A percentile compares a stretch with the other conserved stretches of the same genome.
These are phyloP conservation scores for Ceratocystis harringtonii DNA, from an alignment of 2,329 filamentous ascomycete genomes.

Conservation along the genomic window DNA sequence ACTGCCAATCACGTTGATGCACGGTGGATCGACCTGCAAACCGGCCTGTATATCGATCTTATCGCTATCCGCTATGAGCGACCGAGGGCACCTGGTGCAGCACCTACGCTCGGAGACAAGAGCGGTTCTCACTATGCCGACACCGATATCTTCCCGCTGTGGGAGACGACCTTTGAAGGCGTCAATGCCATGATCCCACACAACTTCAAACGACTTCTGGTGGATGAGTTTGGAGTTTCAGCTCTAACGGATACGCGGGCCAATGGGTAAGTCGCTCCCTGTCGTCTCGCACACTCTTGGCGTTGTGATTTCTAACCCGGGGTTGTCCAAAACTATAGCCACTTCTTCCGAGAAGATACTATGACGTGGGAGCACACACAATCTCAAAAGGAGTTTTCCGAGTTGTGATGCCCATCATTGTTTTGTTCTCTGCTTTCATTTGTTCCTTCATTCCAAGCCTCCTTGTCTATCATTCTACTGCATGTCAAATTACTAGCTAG, in stretches of 20 bases:
- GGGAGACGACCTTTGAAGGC: constrained; percentile 54
- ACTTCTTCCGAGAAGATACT: constrained; percentile 28
- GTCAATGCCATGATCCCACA: constrained; percentile 51
- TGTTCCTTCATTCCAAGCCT: neutral
- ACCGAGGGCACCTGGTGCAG: constrained; percentile 26
- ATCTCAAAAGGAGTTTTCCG: constrained; percentile 1
- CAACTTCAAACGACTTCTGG: constrained; percentile 42
- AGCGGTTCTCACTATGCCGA: constrained; percentile 36
- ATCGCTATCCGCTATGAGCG: constrained; percentile 34
- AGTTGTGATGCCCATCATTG: constrained; percentile 4
- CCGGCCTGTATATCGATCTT: constrained; percentile 36
- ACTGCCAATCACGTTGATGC: constrained; percentile 26
- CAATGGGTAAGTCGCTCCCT: constrained; percentile 31
- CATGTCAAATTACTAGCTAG: neutral
- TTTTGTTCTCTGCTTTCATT: constrained; percentile 5
- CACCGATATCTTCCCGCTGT: constrained; percentile 49
- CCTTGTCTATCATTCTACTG: neutral
- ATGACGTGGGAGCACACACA: constrained; percentile 24
- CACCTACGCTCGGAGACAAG: constrained; percentile 36
- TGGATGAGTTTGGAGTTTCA: constrained; percentile 40
- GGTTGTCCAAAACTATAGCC: constrained; percentile 21
- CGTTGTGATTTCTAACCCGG: constrained; percentile 15
- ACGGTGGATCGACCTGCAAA: constrained; percentile 34
- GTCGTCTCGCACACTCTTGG: neutral
- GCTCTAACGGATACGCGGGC: constrained; percentile 37